phyloP scores from a whole-genome alignment of 176 grass and related monocot genomes.

The Hsuehochloa calcarea region DNA sequence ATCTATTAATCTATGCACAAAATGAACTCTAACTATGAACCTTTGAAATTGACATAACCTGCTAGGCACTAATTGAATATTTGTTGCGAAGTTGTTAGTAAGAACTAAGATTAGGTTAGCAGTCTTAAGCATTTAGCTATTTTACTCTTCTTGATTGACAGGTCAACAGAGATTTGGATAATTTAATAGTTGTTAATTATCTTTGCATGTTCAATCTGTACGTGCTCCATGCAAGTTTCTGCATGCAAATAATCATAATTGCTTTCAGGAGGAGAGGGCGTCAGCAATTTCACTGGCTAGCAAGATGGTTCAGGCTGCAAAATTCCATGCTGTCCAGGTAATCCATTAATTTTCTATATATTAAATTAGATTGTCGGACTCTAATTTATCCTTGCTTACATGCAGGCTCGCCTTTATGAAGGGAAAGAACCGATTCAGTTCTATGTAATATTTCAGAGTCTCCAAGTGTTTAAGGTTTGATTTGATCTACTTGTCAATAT shows the following conservation, averaged over 20 bases:
- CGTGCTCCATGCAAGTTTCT: background rate
- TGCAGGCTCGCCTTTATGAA: conserved; percentile 80
- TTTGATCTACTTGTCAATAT: conserved; percentile 17
- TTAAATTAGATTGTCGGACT: conserved; percentile 17
- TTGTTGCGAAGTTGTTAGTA: conserved; percentile 7
- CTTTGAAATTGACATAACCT: conserved; percentile 22
- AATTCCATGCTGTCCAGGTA: conserved; percentile 87
- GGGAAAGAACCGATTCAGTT: conserved; percentile 91
- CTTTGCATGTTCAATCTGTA: background rate
- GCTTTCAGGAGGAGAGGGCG: conserved; percentile 69
- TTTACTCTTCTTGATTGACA: background rate
- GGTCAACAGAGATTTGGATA: background rate
- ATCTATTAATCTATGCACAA: conserved; percentile 1
- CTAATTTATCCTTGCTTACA: conserved; percentile 39
- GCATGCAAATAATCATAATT: conserved; percentile 26
- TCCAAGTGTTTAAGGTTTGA: conserved; percentile 78
- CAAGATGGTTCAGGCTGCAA: conserved; percentile 84
- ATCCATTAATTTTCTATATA: conserved; percentile 11
- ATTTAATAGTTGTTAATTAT: background rate
- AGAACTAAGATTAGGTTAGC: background rate
- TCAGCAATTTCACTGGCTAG: conserved; percentile 58
- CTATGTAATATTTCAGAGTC: conserved; percentile 91
- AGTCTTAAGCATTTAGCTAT: background rate
- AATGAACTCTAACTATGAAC: background rate
- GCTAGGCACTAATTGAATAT: conserved; percentile 3